These are phyloP conservation scores for Leptodontidium sp. DNA, from an alignment of 2,329 filamentous ascomycete species.

Conservation along the genomic window DNA sequence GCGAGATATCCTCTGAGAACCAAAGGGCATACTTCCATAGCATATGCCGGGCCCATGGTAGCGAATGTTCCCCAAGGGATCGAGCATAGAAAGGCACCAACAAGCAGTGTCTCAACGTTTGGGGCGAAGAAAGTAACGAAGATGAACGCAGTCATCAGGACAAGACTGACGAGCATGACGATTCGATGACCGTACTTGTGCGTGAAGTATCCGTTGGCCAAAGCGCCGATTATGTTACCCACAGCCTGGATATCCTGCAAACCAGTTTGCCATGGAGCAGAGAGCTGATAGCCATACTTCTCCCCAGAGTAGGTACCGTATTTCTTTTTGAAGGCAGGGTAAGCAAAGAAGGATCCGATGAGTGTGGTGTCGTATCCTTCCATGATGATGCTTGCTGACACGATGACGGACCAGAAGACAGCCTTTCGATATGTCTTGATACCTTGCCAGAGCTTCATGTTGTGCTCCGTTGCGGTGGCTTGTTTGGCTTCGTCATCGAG, in stretches of 20 bases:
- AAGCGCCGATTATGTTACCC: slow-evolving; percentile 52
- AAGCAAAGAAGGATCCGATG: slow-evolving; percentile 49
- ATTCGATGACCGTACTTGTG: slow-evolving; percentile 57
- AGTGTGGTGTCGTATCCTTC: slow-evolving; percentile 52
- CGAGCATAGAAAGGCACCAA: slow-evolving; percentile 56
- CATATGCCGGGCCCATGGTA: slow-evolving; percentile 54
- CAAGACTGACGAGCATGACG: slow-evolving; percentile 54
- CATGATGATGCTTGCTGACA: slow-evolving; percentile 39
- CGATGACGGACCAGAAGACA: slow-evolving; percentile 36
- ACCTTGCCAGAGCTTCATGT: slow-evolving; percentile 24
- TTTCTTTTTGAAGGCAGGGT: slow-evolving; percentile 39
- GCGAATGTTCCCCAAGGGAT: slow-evolving; percentile 59
- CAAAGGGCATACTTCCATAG: slow-evolving; percentile 54
- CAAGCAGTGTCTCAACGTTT: slow-evolving; percentile 54
- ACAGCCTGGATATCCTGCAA: slow-evolving; percentile 38
- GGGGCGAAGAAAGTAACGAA: slow-evolving; percentile 58
- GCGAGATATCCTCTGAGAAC: slow-evolving; percentile 54
- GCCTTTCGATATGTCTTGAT: slow-evolving; percentile 69
- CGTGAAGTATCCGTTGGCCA: slow-evolving; percentile 55
- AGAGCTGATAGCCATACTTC: slow-evolving; percentile 36
- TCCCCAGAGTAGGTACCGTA: slow-evolving; percentile 25
- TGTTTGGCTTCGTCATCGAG: slow-evolving; percentile 17
- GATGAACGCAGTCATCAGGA: slow-evolving; percentile 54
- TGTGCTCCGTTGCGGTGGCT: slow-evolving; percentile 16
- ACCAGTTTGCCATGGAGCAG: slow-evolving; percentile 44